phyloP scores from a whole-genome alignment of 306 rosid genomes.

The Adenanthera pavonina region DNA sequence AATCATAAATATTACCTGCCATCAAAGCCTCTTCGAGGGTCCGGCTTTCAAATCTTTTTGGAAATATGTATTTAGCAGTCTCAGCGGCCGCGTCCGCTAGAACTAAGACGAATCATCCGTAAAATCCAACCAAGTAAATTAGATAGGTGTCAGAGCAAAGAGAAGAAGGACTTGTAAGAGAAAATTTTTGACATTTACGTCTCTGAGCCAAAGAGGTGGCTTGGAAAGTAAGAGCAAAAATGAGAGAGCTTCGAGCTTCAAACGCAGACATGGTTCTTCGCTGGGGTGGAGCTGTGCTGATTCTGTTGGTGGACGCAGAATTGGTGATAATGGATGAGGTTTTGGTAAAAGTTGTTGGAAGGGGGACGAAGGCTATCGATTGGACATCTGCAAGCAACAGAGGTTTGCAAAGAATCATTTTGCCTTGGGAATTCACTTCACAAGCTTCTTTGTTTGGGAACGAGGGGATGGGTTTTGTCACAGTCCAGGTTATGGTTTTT shows the following conservation, averaged over 20 bases:
- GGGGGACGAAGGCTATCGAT: conserved; percentile 24
- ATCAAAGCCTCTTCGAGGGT: conserved; percentile 89
- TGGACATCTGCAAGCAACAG: conserved; percentile 34
- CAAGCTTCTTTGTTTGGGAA: conserved; percentile 15
- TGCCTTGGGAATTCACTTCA: not conserved
- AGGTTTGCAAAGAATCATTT: conserved; percentile 47
- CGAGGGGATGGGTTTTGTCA: not conserved
- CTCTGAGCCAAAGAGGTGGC: conserved; percentile 72
- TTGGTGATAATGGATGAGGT: conserved; percentile 36
- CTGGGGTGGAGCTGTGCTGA: conserved; percentile 33
- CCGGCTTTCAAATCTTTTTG: conserved; percentile 80
- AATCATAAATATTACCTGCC: conserved; percentile 55
- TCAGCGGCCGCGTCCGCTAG: conserved; percentile 65
- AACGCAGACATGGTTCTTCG: conserved; percentile 62
- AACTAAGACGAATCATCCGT: conserved; percentile 47
- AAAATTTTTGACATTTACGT: conserved; percentile 57
- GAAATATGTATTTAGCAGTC: conserved; percentile 74
- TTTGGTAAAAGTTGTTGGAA: conserved; percentile 37
- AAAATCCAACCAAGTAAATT: not conserved
- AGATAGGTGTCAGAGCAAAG: not conserved
- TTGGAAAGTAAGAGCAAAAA: conserved; percentile 83
- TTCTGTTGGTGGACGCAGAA: conserved; percentile 55
- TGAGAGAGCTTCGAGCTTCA: conserved; percentile 81
- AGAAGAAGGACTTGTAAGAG: not conserved
- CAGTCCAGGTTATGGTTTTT: not conserved